Conservation (phyloP, 2,329 filamentous ascomycete species). For the Arthroderma sp. region DNA sequence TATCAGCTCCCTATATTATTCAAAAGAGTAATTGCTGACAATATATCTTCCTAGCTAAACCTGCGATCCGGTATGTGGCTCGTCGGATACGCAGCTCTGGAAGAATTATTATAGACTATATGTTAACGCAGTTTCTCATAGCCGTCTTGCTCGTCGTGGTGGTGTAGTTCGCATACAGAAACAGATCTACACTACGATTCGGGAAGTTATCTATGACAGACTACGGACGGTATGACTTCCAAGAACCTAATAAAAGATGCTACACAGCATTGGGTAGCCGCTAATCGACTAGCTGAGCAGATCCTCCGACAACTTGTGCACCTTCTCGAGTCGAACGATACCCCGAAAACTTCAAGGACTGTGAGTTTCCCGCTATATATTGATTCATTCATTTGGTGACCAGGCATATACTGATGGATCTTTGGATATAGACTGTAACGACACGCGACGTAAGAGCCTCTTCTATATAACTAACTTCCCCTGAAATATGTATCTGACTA, state of each 20-base stretch:
- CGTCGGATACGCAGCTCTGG: too few relatives aligned
- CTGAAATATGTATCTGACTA: not conserved
- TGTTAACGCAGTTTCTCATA: conserved; percentile 10
- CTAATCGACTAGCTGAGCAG: conserved; percentile 5
- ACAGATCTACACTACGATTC: conserved; percentile 18
- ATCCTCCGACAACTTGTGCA: conserved; percentile 15
- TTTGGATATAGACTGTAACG: conserved; percentile 10
- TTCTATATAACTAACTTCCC: not conserved
- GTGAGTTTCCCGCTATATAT: not conserved
- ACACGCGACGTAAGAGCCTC: conserved; percentile 12
- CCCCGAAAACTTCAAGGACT: conserved; percentile 9
- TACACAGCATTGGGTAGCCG: too few relatives aligned
- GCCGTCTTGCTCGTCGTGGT: conserved; percentile 25
- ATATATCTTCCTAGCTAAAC: conserved; percentile 13
- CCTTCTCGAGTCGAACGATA: conserved; percentile 13
- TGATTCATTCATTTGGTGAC: not conserved
- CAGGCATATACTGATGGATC: not conserved
- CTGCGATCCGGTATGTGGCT: conserved; percentile 18
- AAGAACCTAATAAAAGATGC: too few relatives aligned
- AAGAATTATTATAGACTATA: too few relatives aligned
- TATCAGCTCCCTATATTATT: not conserved
- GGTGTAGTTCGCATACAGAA: conserved; percentile 20
- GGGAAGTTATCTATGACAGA: conserved; percentile 12
- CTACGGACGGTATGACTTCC: conserved; percentile 14
- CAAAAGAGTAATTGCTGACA: not conserved